Conservation (phyloP, 2,329 filamentous ascomycete species). For the Sporothrix inflata region DNA sequence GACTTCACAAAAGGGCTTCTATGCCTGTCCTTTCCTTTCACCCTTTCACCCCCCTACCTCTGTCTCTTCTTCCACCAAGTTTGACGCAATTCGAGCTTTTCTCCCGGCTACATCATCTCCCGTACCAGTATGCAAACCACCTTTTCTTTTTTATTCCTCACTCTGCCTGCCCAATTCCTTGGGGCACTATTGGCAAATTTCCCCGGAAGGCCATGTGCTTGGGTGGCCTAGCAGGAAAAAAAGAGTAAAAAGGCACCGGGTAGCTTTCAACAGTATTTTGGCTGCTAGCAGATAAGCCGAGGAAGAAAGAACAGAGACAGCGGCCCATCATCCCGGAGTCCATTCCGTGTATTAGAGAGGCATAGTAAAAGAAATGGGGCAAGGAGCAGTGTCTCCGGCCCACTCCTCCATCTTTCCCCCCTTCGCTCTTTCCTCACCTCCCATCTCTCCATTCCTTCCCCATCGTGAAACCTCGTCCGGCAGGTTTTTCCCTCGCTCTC, state of each 20-base stretch:
- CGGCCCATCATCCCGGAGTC: neutral
- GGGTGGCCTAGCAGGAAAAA: neutral
- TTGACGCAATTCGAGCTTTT: neutral
- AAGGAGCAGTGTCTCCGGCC: constrained; percentile 23
- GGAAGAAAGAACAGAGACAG: neutral
- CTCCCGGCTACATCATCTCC: neutral
- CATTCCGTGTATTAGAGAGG: neutral
- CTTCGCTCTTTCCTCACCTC: constrained; percentile 7
- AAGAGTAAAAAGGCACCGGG: neutral
- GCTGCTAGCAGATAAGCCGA: constrained; percentile 19
- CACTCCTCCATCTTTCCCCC: neutral
- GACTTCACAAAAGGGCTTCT: neutral
- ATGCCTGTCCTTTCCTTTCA: neutral
- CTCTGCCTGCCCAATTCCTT: neutral
- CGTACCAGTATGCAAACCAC: neutral
- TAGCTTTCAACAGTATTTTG: neutral
- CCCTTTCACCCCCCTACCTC: neutral
- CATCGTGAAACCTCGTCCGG: neutral
- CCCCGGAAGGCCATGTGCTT: neutral
- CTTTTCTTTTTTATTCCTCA: too few relatives aligned
- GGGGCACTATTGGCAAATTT: neutral
- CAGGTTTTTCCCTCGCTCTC: neutral
- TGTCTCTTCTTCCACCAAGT: neutral
- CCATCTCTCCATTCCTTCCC: neutral
- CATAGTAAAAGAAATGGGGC: neutral